A percentile compares a stretch with the other conserved stretches of the same genome.
Conservation (phyloP, 2,329 filamentous ascomycete genomes). For the Microsporum canis region DNA sequence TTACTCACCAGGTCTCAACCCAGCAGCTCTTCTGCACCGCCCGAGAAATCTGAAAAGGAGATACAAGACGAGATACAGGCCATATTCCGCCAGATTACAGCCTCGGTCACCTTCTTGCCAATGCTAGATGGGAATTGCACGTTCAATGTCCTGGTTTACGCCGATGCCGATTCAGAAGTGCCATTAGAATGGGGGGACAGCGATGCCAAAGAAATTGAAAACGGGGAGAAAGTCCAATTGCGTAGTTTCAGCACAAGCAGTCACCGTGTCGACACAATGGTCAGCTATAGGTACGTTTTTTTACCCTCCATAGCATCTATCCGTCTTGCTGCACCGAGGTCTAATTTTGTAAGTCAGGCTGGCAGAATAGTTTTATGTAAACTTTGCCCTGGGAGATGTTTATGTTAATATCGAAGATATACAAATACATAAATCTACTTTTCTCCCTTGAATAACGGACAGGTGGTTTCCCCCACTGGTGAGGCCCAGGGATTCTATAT, state of each 20-base stretch:
- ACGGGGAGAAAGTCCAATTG: constrained; percentile 89
- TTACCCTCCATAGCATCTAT: too few species aligned
- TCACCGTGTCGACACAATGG: constrained; percentile 86
- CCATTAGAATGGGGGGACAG: constrained; percentile 98
- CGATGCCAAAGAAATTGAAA: constrained; percentile 90
- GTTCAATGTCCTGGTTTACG: constrained; percentile 97
- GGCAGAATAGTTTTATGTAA: neutral
- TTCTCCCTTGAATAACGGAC: too few species aligned
- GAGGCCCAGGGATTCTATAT: too few species aligned
- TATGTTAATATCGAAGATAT: too few species aligned
- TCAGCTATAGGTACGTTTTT: constrained; percentile 60
- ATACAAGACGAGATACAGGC: constrained; percentile 94
- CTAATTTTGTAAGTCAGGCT: neutral
- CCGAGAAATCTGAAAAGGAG: constrained; percentile 79
- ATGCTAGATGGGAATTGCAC: constrained; percentile 92
- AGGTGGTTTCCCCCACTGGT: too few species aligned
- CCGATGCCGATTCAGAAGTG: constrained; percentile 90
- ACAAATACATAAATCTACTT: too few species aligned
- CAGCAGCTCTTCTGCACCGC: constrained; percentile 14
- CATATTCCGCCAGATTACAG: constrained; percentile 95
- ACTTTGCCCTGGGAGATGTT: neutral
- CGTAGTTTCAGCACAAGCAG: constrained; percentile 92
- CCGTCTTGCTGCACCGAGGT: neutral
- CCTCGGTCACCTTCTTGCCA: constrained; percentile 90
- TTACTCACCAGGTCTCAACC: constrained; percentile 4